Evolutionary conservation across 208 protist species (phyloP).

Genomic region (Leishmania gerbilli): DNA sequence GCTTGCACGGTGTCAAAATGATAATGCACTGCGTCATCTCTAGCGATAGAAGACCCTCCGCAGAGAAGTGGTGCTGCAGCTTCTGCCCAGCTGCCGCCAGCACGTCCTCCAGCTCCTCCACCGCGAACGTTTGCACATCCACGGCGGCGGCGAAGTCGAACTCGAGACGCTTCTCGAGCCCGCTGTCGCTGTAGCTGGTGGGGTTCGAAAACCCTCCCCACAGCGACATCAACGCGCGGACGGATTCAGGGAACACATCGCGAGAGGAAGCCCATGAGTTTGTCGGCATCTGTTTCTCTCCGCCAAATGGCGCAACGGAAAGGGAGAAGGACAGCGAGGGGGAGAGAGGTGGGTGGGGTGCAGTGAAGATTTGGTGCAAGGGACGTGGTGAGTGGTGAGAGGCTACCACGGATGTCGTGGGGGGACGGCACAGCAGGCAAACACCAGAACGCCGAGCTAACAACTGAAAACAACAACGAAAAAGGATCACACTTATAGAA

Average conservation of each 20-base stretch:
- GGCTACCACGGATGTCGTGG: background rate
- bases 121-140: slow-evolving; percentile 22
- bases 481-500: background rate
- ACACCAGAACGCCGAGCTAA: background rate
- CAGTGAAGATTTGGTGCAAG: background rate
- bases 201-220: slow-evolving; percentile 80
- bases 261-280: slow-evolving; percentile 52
- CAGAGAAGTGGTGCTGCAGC: slow-evolving; percentile 31
- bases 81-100: slow-evolving; percentile 46
- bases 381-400: background rate
- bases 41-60: slow-evolving; percentile 38
- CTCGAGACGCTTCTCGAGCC: slow-evolving; percentile 86
- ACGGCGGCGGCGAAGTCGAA: slow-evolving; percentile 62
- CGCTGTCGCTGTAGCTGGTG: slow-evolving; percentile 52
- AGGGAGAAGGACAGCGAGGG: background rate
- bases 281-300: slow-evolving; percentile 14
- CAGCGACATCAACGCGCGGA: slow-evolving; percentile 84
- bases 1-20: slow-evolving; percentile 43
- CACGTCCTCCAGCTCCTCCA: slow-evolving; percentile 41
- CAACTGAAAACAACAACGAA: background rate
- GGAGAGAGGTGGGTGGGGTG: background rate
- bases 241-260: slow-evolving; percentile 71
- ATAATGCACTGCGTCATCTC: slow-evolving; percentile 53
- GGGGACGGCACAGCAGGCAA: background rate
- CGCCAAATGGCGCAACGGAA: background rate